phyloP scores from a whole-genome alignment of 2,329 filamentous ascomycete genomes.

The Colletotrichum salicis region DNA sequence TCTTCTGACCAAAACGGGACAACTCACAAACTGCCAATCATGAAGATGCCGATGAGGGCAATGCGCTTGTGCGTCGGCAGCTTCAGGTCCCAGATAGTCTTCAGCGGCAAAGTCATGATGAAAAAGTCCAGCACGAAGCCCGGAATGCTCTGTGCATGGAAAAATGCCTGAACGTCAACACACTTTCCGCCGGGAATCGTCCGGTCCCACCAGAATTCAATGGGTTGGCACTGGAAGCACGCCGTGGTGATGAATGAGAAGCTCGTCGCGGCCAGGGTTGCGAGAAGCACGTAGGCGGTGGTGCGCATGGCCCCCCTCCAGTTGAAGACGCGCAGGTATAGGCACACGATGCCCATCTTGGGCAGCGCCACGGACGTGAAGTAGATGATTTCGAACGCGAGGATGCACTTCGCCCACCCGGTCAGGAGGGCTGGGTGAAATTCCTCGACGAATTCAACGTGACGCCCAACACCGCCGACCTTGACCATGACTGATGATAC shows the following conservation, averaged over 20 bases:
- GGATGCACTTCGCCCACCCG: conserved; percentile 40
- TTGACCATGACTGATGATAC: conserved; percentile 37
- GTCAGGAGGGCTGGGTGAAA: conserved; percentile 31
- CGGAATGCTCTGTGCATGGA: conserved; percentile 38
- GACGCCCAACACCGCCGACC: conserved; percentile 41
- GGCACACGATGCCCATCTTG: conserved; percentile 43
- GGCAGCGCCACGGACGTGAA: conserved; percentile 42
- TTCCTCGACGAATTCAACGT: conserved; percentile 37
- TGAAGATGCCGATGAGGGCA: conserved; percentile 41
- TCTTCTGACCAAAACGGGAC: too few species aligned
- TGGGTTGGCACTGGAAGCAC: conserved; percentile 51
- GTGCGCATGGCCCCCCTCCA: conserved; percentile 39
- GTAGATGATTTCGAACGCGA: conserved; percentile 44
- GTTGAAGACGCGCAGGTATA: conserved; percentile 45
- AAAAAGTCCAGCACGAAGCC: conserved; percentile 40
- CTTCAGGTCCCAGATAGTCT: conserved; percentile 42
- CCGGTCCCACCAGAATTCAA: conserved; percentile 47
- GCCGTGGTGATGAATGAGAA: conserved; percentile 37
- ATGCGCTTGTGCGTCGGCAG: conserved; percentile 40
- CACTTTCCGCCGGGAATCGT: conserved; percentile 44
- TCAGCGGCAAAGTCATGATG: conserved; percentile 41
- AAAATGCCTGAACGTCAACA: conserved; percentile 44
- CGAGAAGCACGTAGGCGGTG: conserved; percentile 37
- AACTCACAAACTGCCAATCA: conserved; percentile 42
- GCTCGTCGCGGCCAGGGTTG: conserved; percentile 36